A percentile compares a stretch with the other conserved stretches of the same genome.
phyloP scores from a whole-genome alignment of 1,284 basidiomycete genomes.

The Abortiporus biennis region DNA sequence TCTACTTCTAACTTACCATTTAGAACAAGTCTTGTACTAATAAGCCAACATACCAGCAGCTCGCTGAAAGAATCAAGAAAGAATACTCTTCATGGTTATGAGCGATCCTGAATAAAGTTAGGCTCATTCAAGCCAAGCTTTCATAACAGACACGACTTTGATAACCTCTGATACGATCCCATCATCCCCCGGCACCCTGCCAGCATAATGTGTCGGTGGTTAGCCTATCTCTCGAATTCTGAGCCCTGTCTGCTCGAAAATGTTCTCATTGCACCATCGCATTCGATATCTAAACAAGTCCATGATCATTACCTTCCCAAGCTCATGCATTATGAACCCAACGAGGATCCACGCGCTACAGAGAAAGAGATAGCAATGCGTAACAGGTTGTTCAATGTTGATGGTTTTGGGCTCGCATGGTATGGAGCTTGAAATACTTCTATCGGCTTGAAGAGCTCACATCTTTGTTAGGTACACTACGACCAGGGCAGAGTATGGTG shows the following conservation, averaged over 20 bases:
- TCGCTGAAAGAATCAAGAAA: no score
- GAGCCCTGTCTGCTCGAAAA: constrained; percentile 31
- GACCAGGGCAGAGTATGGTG: constrained; percentile 22
- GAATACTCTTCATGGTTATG: no score
- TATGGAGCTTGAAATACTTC: constrained; percentile 5
- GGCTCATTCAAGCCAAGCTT: no score
- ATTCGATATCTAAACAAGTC: constrained; percentile 30
- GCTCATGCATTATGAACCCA: constrained; percentile 22
- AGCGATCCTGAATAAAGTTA: no score
- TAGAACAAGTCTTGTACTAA: no score
- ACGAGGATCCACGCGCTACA: constrained; percentile 12
- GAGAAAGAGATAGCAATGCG: constrained; percentile 20
- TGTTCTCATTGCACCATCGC: constrained; percentile 27
- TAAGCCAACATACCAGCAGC: no score
- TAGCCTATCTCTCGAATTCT: constrained; percentile 28
- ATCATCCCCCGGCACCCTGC: no score
- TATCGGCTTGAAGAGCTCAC: neutral
- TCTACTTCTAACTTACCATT: no score
- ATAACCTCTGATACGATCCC: no score
- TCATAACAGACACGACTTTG: no score
- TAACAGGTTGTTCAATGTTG: constrained; percentile 26
- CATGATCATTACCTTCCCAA: constrained; percentile 29
- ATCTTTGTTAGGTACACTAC: constrained; percentile 20
- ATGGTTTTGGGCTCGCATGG: constrained; percentile 25
- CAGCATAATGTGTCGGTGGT: constrained; percentile 33